These are phyloP conservation scores for Termitomyces titanicus DNA, from an alignment of 768 basidiomycete genomes.

Conservation along the genomic window DNA sequence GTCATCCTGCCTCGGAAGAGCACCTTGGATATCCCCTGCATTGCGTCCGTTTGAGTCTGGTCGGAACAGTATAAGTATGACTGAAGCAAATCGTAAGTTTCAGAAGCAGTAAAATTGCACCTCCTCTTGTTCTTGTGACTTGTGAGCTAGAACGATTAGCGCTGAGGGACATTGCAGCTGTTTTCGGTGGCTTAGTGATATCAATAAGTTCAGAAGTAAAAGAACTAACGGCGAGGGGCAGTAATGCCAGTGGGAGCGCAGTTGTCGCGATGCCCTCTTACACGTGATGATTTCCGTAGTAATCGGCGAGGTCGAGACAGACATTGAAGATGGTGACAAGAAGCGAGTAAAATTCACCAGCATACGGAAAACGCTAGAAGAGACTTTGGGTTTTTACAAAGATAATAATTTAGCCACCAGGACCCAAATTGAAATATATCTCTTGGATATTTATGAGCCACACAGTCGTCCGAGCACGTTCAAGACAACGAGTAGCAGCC, in stretches of 20 bases:
- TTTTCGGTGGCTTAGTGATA: background rate
- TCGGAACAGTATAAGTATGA: background rate
- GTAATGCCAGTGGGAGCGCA: background rate
- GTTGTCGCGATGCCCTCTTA: too few species aligned
- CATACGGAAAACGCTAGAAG: background rate
- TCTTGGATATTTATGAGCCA: background rate
- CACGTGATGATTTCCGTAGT: background rate
- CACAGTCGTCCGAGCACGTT: background rate
- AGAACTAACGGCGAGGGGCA: background rate
- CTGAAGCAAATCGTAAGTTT: background rate
- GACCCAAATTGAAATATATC: background rate
- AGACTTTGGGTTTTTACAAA: background rate
- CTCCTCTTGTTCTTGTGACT: background rate
- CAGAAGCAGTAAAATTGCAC: background rate
- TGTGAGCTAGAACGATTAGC: background rate
- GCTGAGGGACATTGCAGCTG: background rate
- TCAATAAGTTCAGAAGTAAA: background rate
- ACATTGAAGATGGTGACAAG: background rate
- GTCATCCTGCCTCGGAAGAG: background rate
- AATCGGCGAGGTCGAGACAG: background rate
- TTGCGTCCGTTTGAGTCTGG: background rate
- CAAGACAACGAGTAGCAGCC: background rate
- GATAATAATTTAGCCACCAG: background rate
- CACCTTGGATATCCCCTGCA: background rate
- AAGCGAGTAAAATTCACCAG: background rate